phyloP scores from a whole-genome alignment of 1,139 yeast species.

The Suhomyces terraborum region DNA sequence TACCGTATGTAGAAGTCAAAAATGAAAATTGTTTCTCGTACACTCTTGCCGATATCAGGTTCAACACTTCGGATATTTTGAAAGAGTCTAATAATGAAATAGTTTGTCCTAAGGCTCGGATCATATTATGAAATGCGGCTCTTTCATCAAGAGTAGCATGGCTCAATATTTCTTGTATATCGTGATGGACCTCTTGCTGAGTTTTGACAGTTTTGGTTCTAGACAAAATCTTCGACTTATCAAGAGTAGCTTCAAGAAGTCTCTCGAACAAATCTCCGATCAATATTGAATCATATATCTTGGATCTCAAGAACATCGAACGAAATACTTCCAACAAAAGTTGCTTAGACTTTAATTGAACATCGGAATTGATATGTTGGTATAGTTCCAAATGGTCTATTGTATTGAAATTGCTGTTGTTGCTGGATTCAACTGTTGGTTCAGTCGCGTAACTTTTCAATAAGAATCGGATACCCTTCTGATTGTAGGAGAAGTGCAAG shows the following conservation, averaged over 20 bases:
- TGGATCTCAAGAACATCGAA: conserved; percentile 21
- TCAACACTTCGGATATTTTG: conserved; percentile 20
- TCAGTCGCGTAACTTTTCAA: conserved; percentile 1
- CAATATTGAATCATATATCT: conserved; percentile 18
- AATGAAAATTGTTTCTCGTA: conserved; percentile 20
- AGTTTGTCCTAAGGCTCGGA: conserved; percentile 35
- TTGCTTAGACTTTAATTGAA: conserved; percentile 19
- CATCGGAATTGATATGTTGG: conserved; percentile 8
- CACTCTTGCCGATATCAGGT: conserved; percentile 17
- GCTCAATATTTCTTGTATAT: conserved; percentile 21
- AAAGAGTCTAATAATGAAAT: conserved; percentile 27
- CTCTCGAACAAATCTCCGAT: conserved; percentile 19
- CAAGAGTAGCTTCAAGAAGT: conserved; percentile 14
- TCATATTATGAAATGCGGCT: conserved; percentile 28
- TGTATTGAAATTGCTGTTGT: not conserved
- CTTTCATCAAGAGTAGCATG: conserved; percentile 20
- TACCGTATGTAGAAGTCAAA: conserved; percentile 22
- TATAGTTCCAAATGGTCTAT: conserved; percentile 8
- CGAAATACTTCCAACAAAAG: conserved; percentile 28
- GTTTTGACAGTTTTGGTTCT: conserved; percentile 8
- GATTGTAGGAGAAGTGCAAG: conserved; percentile 8
- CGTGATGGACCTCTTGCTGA: conserved; percentile 16
- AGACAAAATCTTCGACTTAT: conserved; percentile 9
- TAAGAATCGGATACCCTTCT: conserved; percentile 4
- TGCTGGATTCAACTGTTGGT: no score